Percentiles rank a stretch among this genome's conserved stretches.
phyloP scores from a whole-genome alignment of 1,284 basidiomycete species.

The Cryptococcus wingfieldii region DNA sequence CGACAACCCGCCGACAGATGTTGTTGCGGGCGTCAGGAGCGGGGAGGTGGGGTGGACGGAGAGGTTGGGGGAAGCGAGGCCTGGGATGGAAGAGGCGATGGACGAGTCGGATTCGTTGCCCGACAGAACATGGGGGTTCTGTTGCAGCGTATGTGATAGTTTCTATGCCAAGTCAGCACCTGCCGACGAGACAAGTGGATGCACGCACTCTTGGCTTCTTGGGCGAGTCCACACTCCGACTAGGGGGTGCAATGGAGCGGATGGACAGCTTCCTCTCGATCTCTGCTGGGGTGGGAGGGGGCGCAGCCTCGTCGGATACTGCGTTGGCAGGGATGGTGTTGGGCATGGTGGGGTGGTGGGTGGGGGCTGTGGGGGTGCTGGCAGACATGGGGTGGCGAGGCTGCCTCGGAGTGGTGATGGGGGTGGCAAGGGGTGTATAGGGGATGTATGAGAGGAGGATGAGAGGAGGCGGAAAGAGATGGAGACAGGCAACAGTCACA shows the following conservation, averaged over 20 bases:
- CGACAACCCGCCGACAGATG: conserved; percentile 23
- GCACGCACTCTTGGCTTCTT: conserved; percentile 25
- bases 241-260: conserved; percentile 49
- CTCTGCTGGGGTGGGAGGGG: conserved; percentile 77
- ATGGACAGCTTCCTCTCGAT: conserved; percentile 80
- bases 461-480: too few relatives aligned
- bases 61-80: conserved; percentile 22
- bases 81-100: conserved; percentile 52
- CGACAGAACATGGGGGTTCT: conserved; percentile 43
- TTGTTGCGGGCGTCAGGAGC: conserved; percentile 23
- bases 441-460: too few relatives aligned
- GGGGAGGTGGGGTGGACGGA: conserved; percentile 17
- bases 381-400: too few relatives aligned
- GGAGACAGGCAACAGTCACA: too few relatives aligned
- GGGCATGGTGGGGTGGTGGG: too few relatives aligned
- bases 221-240: conserved; percentile 16
- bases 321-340: too few relatives aligned
- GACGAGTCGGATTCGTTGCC: conserved; percentile 82
- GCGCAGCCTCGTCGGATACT: conserved; percentile 44
- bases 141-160: conserved; percentile 11
- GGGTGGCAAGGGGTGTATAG: too few relatives aligned
- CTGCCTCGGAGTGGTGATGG: too few relatives aligned
- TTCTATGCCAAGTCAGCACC: conserved; percentile 4
- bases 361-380: too few relatives aligned
- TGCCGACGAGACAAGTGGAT: not conserved